Base-by-base conservation (phyloP, 441 rosid genomes). In the Lepidium campestre region DNA sequence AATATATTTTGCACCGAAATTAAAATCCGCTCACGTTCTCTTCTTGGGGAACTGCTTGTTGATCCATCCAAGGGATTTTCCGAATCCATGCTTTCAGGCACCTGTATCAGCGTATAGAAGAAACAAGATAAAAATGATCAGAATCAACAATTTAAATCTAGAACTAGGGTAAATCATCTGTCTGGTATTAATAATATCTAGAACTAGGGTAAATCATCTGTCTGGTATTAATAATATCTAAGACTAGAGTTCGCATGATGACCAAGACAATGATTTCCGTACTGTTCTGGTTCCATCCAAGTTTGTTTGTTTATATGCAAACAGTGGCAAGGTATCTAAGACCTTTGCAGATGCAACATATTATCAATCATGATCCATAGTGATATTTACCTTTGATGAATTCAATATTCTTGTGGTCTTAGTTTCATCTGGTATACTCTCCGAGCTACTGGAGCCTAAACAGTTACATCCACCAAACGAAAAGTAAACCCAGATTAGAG, bases 401-500 rank as follows among this genome's bases (percentile, higher is more conserved):
- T 65, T 57, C 37, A 35, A 32, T 12, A 79, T 73, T 75, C 71
- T 78, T 65, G 79, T 52, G 56, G 70, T 75, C 72, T 78, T 80
- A 52, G 74, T 79, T 68, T 62, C 65, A 50, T 72, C 80, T 18
- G 78, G 68, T 68, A 79, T 85, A 75, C 83, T 72, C 14, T 79
- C 89, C 49, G 80, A 80, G 65, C 80, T 76, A 57, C 71, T 77
- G 32, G 76, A 65, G 22, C 79, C 92, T 65, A 85, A 75, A 68
- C 86, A 78, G 78, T 63, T 56, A 40, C 65, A 65, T 52, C 71
- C 54, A 62, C 62, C 72, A 44, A 55, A 46, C 63, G 56, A 34
- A 1, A 5, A 57, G 64, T 1, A 23, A 32, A 11, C 70, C 37
- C 29, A 36, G 44, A 40, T 63, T 71, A 63, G 57, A 54, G 14